A percentile compares a stretch with the other conserved stretches of the same genome.
Evolutionary conservation across 805 yeast genomes (phyloP).

Genomic region (Blastobotrys mokoenaii): DNA sequence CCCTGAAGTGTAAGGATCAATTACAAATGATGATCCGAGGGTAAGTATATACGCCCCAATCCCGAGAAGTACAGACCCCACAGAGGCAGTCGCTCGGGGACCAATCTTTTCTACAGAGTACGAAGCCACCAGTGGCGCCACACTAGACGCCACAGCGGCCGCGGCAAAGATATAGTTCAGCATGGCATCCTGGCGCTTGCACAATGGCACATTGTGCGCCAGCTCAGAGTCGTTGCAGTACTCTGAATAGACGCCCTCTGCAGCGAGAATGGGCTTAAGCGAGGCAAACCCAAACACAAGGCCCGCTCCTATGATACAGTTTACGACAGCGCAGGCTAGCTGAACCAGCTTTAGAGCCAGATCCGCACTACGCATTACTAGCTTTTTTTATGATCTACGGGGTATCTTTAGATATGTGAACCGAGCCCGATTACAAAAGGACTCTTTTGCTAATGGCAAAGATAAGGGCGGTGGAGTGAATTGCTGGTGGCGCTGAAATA

Average conservation of each 20-base stretch:
- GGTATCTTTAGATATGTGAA: no score
- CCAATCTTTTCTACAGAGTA: conserved; percentile 69
- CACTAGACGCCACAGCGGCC: conserved; percentile 82
- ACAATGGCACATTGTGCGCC: conserved; percentile 26
- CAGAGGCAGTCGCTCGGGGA: conserved; percentile 67
- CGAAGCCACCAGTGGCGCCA: conserved; percentile 77
- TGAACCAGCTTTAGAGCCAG: not conserved
- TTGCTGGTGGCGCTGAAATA: no score
- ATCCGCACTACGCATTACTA: not conserved
- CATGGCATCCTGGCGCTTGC: conserved; percentile 74
- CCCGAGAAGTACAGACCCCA: conserved; percentile 52
- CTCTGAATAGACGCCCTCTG: conserved; percentile 67
- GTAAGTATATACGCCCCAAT: conserved; percentile 41
- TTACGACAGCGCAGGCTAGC: not conserved
- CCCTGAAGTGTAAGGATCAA: conserved; percentile 68
- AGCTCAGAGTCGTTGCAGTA: conserved; percentile 40
- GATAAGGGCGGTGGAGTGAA: no score
- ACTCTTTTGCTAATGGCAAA: no score
- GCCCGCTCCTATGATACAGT: conserved; percentile 81
- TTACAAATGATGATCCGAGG: conserved; percentile 19
- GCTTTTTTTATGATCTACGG: no score
- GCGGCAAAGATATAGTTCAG: conserved; percentile 76
- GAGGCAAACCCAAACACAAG: conserved; percentile 96
- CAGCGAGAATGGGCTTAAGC: conserved; percentile 68
- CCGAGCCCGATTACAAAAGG: no score